phyloP scores from a whole-genome alignment of 768 basidiomycete genomes.

The Serendipita indica region DNA sequence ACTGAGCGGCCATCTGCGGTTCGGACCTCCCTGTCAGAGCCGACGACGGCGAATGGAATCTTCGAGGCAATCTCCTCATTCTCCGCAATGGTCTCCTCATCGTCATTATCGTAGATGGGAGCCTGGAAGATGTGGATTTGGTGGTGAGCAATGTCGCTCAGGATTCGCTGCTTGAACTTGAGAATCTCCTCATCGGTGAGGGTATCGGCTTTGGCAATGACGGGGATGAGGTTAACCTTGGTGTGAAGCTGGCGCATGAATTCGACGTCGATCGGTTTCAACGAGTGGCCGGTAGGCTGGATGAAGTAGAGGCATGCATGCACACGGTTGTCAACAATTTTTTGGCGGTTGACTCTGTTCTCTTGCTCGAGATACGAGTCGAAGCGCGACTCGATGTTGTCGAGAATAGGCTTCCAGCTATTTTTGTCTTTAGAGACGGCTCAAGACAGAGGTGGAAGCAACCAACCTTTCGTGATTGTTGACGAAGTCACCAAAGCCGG shows the following conservation, averaged over 20 bases:
- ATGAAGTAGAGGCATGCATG: conserved; percentile 99
- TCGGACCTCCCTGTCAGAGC: conserved; percentile 69
- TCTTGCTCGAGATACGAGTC: conserved; percentile 97
- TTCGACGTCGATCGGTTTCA: conserved; percentile 97
- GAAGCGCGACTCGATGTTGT: conserved; percentile 95
- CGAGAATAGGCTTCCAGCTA: conserved; percentile 97
- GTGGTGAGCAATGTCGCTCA: conserved; percentile 87
- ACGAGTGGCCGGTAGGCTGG: conserved; percentile 97
- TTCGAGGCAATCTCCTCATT: conserved; percentile 94
- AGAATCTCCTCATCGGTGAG: conserved; percentile 91
- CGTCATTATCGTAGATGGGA: conserved; percentile 93
- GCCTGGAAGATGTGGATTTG: conserved; percentile 98
- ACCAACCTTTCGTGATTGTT: conserved; percentile 93
- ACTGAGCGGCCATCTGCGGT: conserved; percentile 83
- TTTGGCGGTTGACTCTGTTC: conserved; percentile 90
- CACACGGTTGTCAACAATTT: conserved; percentile 91
- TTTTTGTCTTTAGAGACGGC: not conserved
- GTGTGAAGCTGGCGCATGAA: conserved; percentile 97
- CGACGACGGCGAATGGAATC: conserved; percentile 97
- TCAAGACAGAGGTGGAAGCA: conserved; percentile 9
- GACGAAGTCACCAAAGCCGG: conserved; percentile 98
- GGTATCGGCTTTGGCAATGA: conserved; percentile 97
- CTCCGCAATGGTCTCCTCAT: conserved; percentile 95
- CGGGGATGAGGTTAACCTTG: conserved; percentile 94
- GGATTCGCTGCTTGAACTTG: conserved; percentile 85